Base-by-base conservation (phyloP, 1,284 basidiomycete genomes). In the Austroboletus novae-zelandiae region DNA sequence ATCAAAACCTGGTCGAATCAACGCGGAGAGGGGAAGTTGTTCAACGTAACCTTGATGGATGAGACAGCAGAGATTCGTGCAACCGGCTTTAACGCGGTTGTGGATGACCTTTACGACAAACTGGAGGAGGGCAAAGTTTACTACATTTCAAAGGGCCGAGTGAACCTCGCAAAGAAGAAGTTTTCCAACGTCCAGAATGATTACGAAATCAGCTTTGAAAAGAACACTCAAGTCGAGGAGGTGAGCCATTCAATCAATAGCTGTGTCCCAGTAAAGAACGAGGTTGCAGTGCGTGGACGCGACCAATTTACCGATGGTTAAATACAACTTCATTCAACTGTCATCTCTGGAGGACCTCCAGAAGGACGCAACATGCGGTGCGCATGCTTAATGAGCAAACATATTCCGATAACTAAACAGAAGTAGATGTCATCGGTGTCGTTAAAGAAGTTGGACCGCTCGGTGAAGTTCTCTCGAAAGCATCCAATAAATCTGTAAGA, bases 111-210 rank as follows among this genome's bases (percentile, higher is more conserved):
- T 44, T 97, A 90, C 72, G 81, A 89, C 18, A 80, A 85, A 59
- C 67, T 99, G 14, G 82, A 96, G 61, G 95, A 98, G 68, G 91
- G 91, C 48, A 94, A 95, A 67, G 94, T 96, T 10, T 99, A 94
- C 71, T 93, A 82, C 65, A 79, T 99, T 54, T 92, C 91, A 2
- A 92, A 90, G 62, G 96, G 91, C 9, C 83, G 91, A 48, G 89
- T 99, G 64, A 91, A 92, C 65, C 84, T 98, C 30, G 95, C 96
- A 41, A 99, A 98, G 76, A 98, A 96, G 74, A 96, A 98, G 72
- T 99, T 97, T 71, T 91, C 83, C 46, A 93, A 90, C 64, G 71
- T 97, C 43, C 75, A 81, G 58, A 98, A 97, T 67, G 95, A 99
- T 66, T 99, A 99, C 65, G 96, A 99, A 68, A 84, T 99, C 55